Percentiles rank a stretch among this genome's conserved stretches.
Evolutionary conservation across 2,329 filamentous ascomycete species (phyloP).

Genomic region (Allantophomopsis cytisporea): DNA sequence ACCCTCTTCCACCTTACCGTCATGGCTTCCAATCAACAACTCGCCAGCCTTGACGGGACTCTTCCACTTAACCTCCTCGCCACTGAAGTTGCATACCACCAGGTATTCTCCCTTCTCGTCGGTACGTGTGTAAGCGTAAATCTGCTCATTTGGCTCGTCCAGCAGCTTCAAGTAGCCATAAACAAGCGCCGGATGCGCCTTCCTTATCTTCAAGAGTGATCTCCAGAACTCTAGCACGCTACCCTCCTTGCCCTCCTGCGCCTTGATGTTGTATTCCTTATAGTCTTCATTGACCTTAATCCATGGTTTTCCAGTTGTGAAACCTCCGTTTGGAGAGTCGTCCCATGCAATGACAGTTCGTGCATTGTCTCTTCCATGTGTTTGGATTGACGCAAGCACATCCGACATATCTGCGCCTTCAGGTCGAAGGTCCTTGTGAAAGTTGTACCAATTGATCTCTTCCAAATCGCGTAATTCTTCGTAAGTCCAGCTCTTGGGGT

Average conservation of each 20-base stretch:
- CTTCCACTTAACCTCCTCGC: slow-evolving; percentile 12
- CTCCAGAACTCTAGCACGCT: slow-evolving; percentile 17
- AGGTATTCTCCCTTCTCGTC: slow-evolving; percentile 17
- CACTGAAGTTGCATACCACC: slow-evolving; percentile 32
- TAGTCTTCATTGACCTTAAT: slow-evolving; percentile 45
- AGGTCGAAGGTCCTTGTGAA: slow-evolving; percentile 20
- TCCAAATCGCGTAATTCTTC: slow-evolving; percentile 34
- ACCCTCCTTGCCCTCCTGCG: slow-evolving; percentile 23
- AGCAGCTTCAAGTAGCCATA: slow-evolving; percentile 43
- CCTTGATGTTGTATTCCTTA: slow-evolving; percentile 38
- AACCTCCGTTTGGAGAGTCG: slow-evolving; percentile 40
- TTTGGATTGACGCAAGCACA: slow-evolving; percentile 37
- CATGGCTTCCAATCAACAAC: slow-evolving; percentile 12
- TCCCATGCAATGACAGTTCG: slow-evolving; percentile 59
- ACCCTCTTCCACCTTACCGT: slow-evolving; percentile 7
- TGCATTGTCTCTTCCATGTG: slow-evolving; percentile 50
- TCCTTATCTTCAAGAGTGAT: slow-evolving; percentile 14
- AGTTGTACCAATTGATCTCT: slow-evolving; percentile 32
- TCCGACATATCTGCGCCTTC: slow-evolving; percentile 26
- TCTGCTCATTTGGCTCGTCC: slow-evolving; percentile 29
- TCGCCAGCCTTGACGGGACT: slow-evolving; percentile 14
- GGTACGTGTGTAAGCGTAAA: slow-evolving; percentile 28
- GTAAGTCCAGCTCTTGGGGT: slow-evolving; percentile 37
- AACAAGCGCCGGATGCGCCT: slow-evolving; percentile 42
- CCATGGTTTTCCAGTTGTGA: slow-evolving; percentile 40